Evolutionary conservation across 1,139 yeast species (phyloP), one percentile per base, ranked within the genome.

Genomic region (Geotrichum macrosporum): DNA sequence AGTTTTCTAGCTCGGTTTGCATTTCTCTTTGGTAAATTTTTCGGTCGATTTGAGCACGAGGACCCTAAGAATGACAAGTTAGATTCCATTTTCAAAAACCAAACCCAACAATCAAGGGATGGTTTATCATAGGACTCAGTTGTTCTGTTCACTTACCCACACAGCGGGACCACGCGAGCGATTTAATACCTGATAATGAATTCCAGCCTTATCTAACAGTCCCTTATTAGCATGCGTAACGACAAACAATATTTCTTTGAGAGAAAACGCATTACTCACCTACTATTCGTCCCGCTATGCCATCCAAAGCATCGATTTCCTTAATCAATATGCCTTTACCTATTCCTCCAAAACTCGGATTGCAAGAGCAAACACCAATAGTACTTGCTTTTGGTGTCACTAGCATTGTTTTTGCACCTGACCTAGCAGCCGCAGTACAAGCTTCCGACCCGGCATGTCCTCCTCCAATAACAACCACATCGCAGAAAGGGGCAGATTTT

Each of bases 361-460:
- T 94, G 63, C 99, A 94, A 1, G 96, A 87, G 26, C 97, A 94
- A 0, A 94, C 84, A 0, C 99, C 99, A 9, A 94, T 80, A 59
- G 87, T 85, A 30, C 73, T 63, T 26, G 79, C 63, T 44, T 72
- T 73, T 1, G 96, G 98, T 0, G 98, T 92, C 2, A 94, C 73
- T 26, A 94, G 71, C 1, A 84, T 69, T 0, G 97, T 86, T 2
- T 62, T 55, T 1, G 84, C 75, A 0, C 97, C 96, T 0, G 85
- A 64, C 53, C 98, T 72, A 1, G 97, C 95, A 0, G 95, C 74
- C 0, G 94, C 98, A 0, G 96, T 76, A 2, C 96, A 94, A 0
- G 99, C 98, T 65, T 94, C 99, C 57, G 95, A 84, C 2, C 99
- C 99, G 32, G 98, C 98, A 68, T 94, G 99, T 0, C 99, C 99